A percentile compares a stretch with the other conserved stretches of the same genome.
Evolutionary conservation across 345 rosid species (phyloP).

Genomic region (Gossypium sturtianum): DNA sequence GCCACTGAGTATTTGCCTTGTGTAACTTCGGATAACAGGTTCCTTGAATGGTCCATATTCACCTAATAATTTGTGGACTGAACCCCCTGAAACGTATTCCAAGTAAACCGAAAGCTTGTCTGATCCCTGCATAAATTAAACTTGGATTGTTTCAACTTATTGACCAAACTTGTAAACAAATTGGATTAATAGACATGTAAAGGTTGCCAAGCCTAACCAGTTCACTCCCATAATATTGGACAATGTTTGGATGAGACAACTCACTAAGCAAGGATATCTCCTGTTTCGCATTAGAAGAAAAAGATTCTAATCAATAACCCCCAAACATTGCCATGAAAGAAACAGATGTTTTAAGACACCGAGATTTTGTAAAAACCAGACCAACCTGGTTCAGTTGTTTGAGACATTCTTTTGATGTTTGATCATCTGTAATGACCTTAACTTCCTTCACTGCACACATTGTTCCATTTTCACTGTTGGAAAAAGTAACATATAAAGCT

Average conservation of each 20-base stretch:
- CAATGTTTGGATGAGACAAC: slow-evolving; percentile 81
- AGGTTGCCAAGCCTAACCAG: slow-evolving; percentile 49
- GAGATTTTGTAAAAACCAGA: slow-evolving; percentile 1
- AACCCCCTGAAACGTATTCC: slow-evolving; percentile 94
- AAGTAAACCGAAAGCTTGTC: slow-evolving; percentile 85
- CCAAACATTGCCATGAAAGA: background rate
- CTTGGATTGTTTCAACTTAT: slow-evolving; percentile 12
- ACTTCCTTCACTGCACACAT: slow-evolving; percentile 98
- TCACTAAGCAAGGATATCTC: slow-evolving; percentile 86
- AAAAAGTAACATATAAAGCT: background rate
- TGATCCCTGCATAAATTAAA: slow-evolving; percentile 49
- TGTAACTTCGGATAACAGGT: slow-evolving; percentile 83
- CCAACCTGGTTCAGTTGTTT: slow-evolving; percentile 84
- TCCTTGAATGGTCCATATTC: slow-evolving; percentile 87
- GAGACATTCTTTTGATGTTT: slow-evolving; percentile 70
- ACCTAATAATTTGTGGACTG: slow-evolving; percentile 82
- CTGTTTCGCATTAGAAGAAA: slow-evolving; percentile 34
- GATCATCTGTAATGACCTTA: slow-evolving; percentile 68
- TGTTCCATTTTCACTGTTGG: slow-evolving; percentile 68
- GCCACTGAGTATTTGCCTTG: slow-evolving; percentile 78
- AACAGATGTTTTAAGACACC: background rate
- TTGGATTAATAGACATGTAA: background rate
- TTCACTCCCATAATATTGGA: slow-evolving; percentile 86
- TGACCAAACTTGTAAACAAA: background rate
- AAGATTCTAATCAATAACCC: slow-evolving; percentile 8